Evolutionary conservation across 78 protist species (phyloP).

Genomic region (Dictyostelium capitatum): DNA sequence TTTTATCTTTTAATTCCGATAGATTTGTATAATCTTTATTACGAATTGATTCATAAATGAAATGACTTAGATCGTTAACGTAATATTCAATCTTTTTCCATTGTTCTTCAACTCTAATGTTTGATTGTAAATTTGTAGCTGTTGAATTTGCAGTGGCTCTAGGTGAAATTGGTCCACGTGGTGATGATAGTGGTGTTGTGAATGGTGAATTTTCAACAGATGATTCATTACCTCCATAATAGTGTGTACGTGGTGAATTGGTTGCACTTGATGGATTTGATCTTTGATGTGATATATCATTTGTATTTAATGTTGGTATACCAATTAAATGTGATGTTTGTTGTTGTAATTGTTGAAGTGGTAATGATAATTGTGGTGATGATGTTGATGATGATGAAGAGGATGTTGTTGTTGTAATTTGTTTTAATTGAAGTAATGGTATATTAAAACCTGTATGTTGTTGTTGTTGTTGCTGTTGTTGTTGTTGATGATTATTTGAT

Average conservation of each 20-base stretch:
- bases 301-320: not conserved
- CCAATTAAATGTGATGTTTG: not conserved
- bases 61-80: slow-evolving; percentile 31
- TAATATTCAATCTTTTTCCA: slow-evolving; percentile 74
- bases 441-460: not conserved
- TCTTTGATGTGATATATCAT: not conserved
- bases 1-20: slow-evolving; percentile 23
- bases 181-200: slow-evolving; percentile 1
- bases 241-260: slow-evolving; percentile 27
- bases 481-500: not conserved
- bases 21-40: slow-evolving; percentile 31
- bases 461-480: not conserved
- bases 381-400: not conserved
- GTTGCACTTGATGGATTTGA: not conserved
- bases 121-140: not conserved
- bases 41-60: slow-evolving; percentile 52
- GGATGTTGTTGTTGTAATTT: not conserved
- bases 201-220: slow-evolving; percentile 32
- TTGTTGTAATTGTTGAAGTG: not conserved
- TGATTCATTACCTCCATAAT: slow-evolving; percentile 14
- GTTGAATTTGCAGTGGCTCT: slow-evolving; percentile 19
- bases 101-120: slow-evolving; percentile 44
- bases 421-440: slow-evolving; percentile 8
- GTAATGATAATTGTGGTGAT: not conserved
- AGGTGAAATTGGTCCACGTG: slow-evolving; percentile 3